Evolutionary conservation across 495 filamentous ascomycete species (phyloP), one percentile per base, ranked within the genome.

Genomic region (Lichina pygmaea): DNA sequence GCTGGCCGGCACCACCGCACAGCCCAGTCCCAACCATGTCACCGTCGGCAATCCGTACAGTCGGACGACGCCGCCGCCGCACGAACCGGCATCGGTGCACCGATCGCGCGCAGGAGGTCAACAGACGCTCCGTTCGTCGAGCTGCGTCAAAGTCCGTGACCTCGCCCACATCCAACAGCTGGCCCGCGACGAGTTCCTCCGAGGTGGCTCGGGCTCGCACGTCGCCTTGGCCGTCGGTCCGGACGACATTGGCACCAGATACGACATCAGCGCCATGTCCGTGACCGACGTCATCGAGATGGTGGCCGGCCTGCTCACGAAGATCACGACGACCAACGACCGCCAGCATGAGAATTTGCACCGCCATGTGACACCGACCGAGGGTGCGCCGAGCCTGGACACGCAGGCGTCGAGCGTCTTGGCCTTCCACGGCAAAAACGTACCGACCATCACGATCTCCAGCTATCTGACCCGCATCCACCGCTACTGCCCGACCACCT

Each of bases 351-450:
- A 94, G 54, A 70, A 77, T 48, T 52, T 81, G 34, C 77, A 84
- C 56, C 64, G 76, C 44, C 70, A 77, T 46, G 72, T 83, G 49
- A 75, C 81, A 13, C 65, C 72, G 8, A 60, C 72, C 11, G 75
- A 81, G 44, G 73, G 70, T 9, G 67, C 73, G 6, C 57, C 65
- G 31, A 70, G 69, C 37, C 67, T 93, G 53, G 85, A 70, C 53
- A 73, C 73, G 9, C 72, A 91, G 49, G 82, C 85, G 44, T 81
- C 75, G 43, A 92, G 83, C 46, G 89, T 99, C 2, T 72, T 99
- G 9, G 91, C 89, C n/a, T 99, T 99, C 53, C 89, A 99, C 58
- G 89, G 89, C 30, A 99, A 95, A 62, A 99, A 99, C 50, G 83
- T 95, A 8, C 89, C 89, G 2, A 89, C 78, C 55, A 99, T 99